Conservation (phyloP, 1,139 yeast species). For the Blastobotrys buckinghamii region DNA sequence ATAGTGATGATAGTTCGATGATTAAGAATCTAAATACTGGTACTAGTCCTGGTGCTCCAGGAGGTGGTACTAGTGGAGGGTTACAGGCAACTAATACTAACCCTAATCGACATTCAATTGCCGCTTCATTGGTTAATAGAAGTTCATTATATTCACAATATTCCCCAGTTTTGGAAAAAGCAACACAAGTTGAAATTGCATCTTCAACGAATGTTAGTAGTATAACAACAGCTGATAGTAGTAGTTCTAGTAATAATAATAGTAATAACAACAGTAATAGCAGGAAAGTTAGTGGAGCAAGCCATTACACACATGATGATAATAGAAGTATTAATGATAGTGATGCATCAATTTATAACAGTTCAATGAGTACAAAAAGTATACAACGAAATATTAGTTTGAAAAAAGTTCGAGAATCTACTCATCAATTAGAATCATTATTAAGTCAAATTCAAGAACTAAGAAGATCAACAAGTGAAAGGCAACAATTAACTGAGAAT, state of each 20-base stretch:
- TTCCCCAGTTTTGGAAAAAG: slow-evolving; percentile 27
- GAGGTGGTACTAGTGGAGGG: not conserved
- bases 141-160: slow-evolving; percentile 21
- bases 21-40: too few relatives aligned
- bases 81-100: not conserved
- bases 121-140: slow-evolving; percentile 10
- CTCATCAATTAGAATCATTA: slow-evolving; percentile 21
- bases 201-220: slow-evolving; percentile 9
- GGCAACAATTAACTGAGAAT: slow-evolving; percentile 5
- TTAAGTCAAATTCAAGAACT: slow-evolving; percentile 22
- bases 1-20: not conserved
- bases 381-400: slow-evolving; percentile 3
- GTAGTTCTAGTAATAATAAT: not conserved
- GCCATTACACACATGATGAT: not conserved
- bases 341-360: not conserved
- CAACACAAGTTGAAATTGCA: slow-evolving; percentile 19
- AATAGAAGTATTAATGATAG: not conserved
- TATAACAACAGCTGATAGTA: slow-evolving; percentile 1
- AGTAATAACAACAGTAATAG: not conserved
- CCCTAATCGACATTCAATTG: slow-evolving; percentile 9
- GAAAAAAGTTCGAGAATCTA: slow-evolving; percentile 21
- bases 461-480: slow-evolving; percentile 20
- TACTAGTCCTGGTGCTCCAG: not conserved
- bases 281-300: not conserved
- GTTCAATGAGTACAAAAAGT: not conserved